Evolutionary conservation across 371 early-diverging fungal genomes (phyloP).

Genomic region (Mortierella sp.): DNA sequence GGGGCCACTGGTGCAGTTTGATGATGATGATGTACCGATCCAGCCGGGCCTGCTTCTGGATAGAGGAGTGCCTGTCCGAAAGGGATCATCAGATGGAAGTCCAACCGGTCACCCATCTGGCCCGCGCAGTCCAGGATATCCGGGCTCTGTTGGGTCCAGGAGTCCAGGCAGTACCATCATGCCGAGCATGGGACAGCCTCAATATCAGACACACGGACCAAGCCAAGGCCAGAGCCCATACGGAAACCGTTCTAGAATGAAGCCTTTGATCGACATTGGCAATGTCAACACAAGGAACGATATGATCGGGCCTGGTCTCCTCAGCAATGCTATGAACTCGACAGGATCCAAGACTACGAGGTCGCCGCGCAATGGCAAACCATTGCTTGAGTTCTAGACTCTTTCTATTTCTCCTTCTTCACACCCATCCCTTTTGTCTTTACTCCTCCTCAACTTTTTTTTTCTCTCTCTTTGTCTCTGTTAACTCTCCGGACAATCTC

Average conservation of each 20-base stretch:
- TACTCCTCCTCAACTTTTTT: not conserved
- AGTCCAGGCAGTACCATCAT: no score
- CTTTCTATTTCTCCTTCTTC: not conserved
- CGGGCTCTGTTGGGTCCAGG: no score
- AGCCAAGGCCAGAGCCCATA: slow-evolving; percentile 6
- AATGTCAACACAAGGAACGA: slow-evolving; percentile 27
- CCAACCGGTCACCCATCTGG: no score
- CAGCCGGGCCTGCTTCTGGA: slow-evolving; percentile 40
- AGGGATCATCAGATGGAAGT: slow-evolving; percentile 3
- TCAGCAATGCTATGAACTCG: slow-evolving; percentile 9
- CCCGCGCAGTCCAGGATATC: no score
- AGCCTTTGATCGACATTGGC: slow-evolving; percentile 41
- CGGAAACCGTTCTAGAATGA: slow-evolving; percentile 15
- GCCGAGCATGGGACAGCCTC: no score
- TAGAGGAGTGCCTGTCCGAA: slow-evolving; percentile 26
- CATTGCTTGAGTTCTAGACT: slow-evolving; percentile 29
- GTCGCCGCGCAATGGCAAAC: slow-evolving; percentile 28
- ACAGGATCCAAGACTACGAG: slow-evolving; percentile 8
- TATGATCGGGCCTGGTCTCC: slow-evolving; percentile 33
- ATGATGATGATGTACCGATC: slow-evolving; percentile 38
- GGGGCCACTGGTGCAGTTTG: slow-evolving; percentile 44
- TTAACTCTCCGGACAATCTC: no score
- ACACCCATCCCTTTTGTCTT: not conserved
- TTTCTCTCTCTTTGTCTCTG: not conserved
- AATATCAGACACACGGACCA: not conserved